Evolutionary conservation across 2,329 filamentous ascomycete species (phyloP).

Genomic region (Colletotrichum falcatum): DNA sequence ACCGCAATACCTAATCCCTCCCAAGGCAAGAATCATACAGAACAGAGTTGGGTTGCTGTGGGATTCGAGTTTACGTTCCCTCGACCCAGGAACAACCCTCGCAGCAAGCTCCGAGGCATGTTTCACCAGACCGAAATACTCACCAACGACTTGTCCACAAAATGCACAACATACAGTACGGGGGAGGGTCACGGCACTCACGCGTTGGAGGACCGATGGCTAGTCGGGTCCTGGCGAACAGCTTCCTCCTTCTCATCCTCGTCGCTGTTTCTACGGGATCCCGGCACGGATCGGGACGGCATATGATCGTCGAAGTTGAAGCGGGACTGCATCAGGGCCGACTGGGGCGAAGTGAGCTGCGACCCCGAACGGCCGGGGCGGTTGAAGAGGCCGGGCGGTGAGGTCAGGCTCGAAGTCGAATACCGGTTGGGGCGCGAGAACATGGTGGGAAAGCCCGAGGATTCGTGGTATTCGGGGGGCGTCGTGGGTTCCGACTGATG

Average conservation of each 20-base stretch:
- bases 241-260: conserved; percentile 87
- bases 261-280: conserved; percentile 90
- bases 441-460: conserved; percentile 78
- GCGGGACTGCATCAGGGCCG: conserved; percentile 69
- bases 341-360: conserved; percentile 82
- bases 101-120: not conserved
- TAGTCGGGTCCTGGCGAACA: conserved; percentile 75
- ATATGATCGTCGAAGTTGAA: conserved; percentile 73
- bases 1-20: not conserved
- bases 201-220: conserved; percentile 81
- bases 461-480: conserved; percentile 89
- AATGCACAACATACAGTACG: not conserved
- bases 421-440: conserved; percentile 89
- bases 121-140: conserved; percentile 5
- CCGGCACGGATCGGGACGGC: conserved; percentile 87
- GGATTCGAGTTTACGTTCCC: not conserved
- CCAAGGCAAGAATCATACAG: not conserved
- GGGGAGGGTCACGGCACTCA: conserved; percentile 64
- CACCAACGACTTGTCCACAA: conserved; percentile 37
- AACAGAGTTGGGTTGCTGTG: not conserved
- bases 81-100: not conserved
- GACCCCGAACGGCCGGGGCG: conserved; percentile 82
- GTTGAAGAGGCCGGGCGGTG: conserved; percentile 80
- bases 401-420: conserved; percentile 88
- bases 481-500: conserved; percentile 96